These are phyloP conservation scores for Coniophora puteana DNA, from an alignment of 1,284 basidiomycete genomes.

Conservation along the genomic window DNA sequence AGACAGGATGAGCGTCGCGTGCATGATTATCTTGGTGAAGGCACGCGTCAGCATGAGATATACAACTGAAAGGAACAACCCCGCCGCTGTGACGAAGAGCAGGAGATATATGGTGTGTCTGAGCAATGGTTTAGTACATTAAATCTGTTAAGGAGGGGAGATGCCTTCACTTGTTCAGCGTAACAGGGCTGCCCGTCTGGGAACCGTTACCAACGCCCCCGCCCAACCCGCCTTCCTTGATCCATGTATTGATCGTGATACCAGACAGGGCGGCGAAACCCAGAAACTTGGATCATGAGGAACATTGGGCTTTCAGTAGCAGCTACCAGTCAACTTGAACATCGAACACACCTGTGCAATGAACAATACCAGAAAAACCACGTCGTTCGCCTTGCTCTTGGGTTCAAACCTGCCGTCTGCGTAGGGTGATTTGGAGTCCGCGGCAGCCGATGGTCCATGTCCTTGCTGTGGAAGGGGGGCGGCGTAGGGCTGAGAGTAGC, in stretches of 20 bases:
- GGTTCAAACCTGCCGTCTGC: constrained; percentile 67
- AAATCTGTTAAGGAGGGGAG: not conserved
- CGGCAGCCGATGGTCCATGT: constrained; percentile 26
- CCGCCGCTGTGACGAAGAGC: constrained; percentile 49
- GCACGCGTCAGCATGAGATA: constrained; percentile 61
- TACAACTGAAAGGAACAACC: constrained; percentile 46
- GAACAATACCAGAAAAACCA: constrained; percentile 68
- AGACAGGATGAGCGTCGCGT: constrained; percentile 71
- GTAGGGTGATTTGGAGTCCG: constrained; percentile 52
- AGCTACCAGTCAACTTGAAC: not conserved
- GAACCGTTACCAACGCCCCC: constrained; percentile 55
- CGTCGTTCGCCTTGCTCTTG: constrained; percentile 69
- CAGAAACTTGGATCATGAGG: constrained; percentile 40
- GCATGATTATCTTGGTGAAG: constrained; percentile 80
- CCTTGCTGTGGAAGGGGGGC: constrained; percentile 15
- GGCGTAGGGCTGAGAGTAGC: constrained; percentile 20
- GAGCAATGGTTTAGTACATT: not conserved
- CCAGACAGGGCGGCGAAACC: constrained; percentile 69
- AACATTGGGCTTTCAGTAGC: not conserved
- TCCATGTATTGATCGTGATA: constrained; percentile 61
- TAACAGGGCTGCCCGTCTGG: constrained; percentile 44
- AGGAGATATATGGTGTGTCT: constrained; percentile 59
- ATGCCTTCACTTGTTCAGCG: constrained; percentile 46
- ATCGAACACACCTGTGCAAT: constrained; percentile 50
- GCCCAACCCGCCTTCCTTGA: constrained; percentile 60